Evolutionary conservation across 106 monocot species (phyloP).

Genomic region (Triglochin maritima): DNA sequence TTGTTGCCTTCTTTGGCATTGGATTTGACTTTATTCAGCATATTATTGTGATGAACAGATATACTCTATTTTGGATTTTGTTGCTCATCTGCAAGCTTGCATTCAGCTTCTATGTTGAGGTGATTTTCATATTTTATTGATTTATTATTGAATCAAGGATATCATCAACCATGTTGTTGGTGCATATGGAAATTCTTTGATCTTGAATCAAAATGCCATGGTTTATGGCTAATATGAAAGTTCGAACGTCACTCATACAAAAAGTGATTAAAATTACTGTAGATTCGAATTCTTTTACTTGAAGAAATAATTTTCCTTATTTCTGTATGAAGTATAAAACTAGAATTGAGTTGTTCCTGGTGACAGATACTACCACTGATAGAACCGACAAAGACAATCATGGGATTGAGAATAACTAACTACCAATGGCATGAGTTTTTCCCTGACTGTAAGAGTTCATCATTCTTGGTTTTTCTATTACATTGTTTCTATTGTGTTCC

Average conservation of each 20-base stretch:
- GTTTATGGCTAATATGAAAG: no score
- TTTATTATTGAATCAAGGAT: not conserved
- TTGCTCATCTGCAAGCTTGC: slow-evolving; percentile 86
- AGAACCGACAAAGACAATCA: slow-evolving; percentile 70
- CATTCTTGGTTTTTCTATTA: not conserved
- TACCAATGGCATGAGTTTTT: slow-evolving; percentile 99
- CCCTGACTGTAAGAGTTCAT: slow-evolving; percentile 56
- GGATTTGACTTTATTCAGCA: not conserved
- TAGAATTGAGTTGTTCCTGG: not conserved
- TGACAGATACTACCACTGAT: slow-evolving; percentile 76
- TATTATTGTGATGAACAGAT: slow-evolving; percentile 33
- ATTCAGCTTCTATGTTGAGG: slow-evolving; percentile 99
- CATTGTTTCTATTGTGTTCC: not conserved
- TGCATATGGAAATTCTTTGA: no score
- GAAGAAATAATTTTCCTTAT: not conserved
- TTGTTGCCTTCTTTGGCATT: slow-evolving; percentile 3
- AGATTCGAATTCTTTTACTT: no score
- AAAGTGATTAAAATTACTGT: no score
- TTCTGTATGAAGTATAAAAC: not conserved
- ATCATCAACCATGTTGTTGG: not conserved
- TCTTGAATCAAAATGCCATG: no score
- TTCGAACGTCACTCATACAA: no score
- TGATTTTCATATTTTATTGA: slow-evolving; percentile 11
- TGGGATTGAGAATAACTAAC: slow-evolving; percentile 40
- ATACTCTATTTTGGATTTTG: slow-evolving; percentile 94